Percentiles rank a stretch among this genome's conserved stretches.
Conservation (phyloP, 129 eudicot species). For the Chrysanthemum makinoi region DNA sequence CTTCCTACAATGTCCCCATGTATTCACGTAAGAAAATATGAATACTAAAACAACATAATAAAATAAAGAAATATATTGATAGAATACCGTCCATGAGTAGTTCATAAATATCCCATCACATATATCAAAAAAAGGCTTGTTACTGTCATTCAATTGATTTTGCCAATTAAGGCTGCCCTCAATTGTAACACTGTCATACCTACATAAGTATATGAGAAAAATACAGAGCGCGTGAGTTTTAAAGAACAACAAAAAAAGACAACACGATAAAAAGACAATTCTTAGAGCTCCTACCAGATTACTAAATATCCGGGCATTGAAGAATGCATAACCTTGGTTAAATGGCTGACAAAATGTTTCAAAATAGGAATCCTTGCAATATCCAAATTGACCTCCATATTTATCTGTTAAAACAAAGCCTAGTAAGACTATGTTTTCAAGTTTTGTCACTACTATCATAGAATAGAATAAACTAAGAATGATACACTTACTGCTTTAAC, state of each 20-base stretch:
- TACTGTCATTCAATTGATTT: constrained; percentile 61
- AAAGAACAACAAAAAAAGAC: neutral
- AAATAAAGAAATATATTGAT: neutral
- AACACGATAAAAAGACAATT: neutral
- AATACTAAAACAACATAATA: neutral
- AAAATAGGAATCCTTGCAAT: constrained; percentile 50
- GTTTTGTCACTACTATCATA: constrained; percentile 2
- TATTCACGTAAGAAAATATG: constrained; percentile 11
- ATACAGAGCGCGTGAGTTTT: neutral
- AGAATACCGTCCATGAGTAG: constrained; percentile 75
- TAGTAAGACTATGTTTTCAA: neutral
- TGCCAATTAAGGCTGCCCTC: constrained; percentile 78
- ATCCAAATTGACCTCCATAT: constrained; percentile 78
- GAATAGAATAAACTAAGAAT: too few species aligned
- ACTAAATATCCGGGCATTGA: constrained; percentile 69
- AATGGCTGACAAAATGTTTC: constrained; percentile 73
- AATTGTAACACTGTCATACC: constrained; percentile 85
- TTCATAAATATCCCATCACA: constrained; percentile 88
- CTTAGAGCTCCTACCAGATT: constrained; percentile 56
- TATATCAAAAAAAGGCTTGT: constrained; percentile 82
- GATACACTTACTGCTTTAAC: neutral
- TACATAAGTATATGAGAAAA: constrained; percentile 24
- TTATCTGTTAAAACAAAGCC: constrained; percentile 50
- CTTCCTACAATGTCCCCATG: constrained; percentile 48
- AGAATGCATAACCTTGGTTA: constrained; percentile 76